Evolutionary conservation across 2,329 filamentous ascomycete species (phyloP).

Genomic region (Colletotrichum tropicicola): DNA sequence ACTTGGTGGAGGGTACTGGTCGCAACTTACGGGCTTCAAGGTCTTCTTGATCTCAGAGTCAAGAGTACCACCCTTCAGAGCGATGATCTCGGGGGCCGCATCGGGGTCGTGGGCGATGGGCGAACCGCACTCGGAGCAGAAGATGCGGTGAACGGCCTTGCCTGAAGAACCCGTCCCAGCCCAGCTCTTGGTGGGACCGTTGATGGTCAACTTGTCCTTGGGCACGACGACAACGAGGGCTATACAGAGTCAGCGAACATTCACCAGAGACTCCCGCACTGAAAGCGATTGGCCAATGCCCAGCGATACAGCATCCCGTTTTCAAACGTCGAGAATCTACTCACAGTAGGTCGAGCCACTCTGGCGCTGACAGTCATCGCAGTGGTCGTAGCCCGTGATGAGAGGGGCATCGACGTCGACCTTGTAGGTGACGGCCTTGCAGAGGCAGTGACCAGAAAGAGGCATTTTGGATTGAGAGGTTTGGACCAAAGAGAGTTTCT

Average conservation of each 20-base stretch:
- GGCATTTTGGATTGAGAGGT: conserved; percentile 57
- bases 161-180: conserved; percentile 68
- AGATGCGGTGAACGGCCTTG: conserved; percentile 72
- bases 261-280: neutral
- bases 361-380: conserved; percentile 78
- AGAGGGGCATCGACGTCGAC: conserved; percentile 60
- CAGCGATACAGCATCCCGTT: no score
- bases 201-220: conserved; percentile 71
- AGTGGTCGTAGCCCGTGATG: conserved; percentile 74
- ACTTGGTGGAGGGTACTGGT: neutral
- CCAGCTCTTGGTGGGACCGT: conserved; percentile 72
- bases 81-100: conserved; percentile 75
- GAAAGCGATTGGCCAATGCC: neutral
- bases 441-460: conserved; percentile 76
- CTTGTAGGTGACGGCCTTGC: conserved; percentile 76
- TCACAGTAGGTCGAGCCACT: conserved; percentile 74
- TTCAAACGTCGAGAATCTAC: conserved; percentile 34
- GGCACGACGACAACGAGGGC: conserved; percentile 72
- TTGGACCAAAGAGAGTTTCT: neutral
- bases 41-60: conserved; percentile 72
- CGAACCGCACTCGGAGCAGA: conserved; percentile 75
- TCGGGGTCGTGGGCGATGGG: conserved; percentile 77
- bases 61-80: conserved; percentile 73
- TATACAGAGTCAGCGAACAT: conserved; percentile 38
- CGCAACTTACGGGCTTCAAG: conserved; percentile 67